Evolutionary conservation across 805 yeast genomes (phyloP), one percentile per base, ranked within the genome.

Genomic region (Grigorovia yakushimaensis): DNA sequence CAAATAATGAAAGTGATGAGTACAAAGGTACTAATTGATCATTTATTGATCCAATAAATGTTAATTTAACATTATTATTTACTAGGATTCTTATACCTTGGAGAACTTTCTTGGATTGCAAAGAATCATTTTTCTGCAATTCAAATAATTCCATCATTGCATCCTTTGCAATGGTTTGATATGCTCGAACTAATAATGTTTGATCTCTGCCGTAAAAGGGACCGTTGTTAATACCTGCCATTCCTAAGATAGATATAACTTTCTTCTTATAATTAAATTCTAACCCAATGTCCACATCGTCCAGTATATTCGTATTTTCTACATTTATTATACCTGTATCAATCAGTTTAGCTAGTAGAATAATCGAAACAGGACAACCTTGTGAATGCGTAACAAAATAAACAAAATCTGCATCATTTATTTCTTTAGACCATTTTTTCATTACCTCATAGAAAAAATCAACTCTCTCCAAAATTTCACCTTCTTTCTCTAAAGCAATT

Each of bases 221-320:
- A 0, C 98, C 98, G 61, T 87, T 79, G 56, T 88, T 87, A 21
- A 89, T 79, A 1, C 98, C 98, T 0, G 98, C 98, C 98, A 91
- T 91, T 3, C 91, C 91, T 44, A 91, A 67, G 18, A 91, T 69
- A 0, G 93, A 87, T 13, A 89, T 73, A 20, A 76, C 62, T 50
- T 77, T 74, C 45, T 64, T 67, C 8, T 43, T 51, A 5, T 51
- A 44, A 35, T 43, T 30, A 24, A 43, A 27, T 2, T 47, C 52
- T 13, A 45, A 30, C 10, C 50, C 53, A 7, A 45, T 33, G 27
- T 49, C 56, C 9, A 49, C 50, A 24, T 45, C 54, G 38, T 52
- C 51, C 19, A 51, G 50, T 24, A 56, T 45, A 41, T 50, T 59
- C n/a, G 65, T 56, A 27, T 56, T 56, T 39, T 66, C 64, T 1